Evolutionary conservation across 2,329 filamentous ascomycete genomes (phyloP).

Genomic region (Alternaria solani): DNA sequence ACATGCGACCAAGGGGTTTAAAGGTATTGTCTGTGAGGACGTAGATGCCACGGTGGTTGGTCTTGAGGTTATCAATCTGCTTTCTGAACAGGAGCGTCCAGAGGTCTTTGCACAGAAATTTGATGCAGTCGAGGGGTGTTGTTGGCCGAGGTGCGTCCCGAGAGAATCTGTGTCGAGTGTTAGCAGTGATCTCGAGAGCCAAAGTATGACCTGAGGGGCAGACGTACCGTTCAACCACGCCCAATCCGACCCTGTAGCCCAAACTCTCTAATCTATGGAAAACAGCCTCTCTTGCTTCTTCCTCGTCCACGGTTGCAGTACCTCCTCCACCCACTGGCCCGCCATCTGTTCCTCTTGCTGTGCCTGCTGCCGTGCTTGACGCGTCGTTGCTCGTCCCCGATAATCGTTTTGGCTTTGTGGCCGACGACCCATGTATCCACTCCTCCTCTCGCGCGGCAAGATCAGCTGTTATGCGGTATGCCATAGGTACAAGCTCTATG

Average conservation of each 20-base stretch:
- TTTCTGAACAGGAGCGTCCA: conserved; percentile 96
- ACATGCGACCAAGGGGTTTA: conserved; percentile 88
- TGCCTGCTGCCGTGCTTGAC: conserved; percentile 38
- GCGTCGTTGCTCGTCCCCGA: conserved; percentile 35
- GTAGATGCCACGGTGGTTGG: conserved; percentile 95
- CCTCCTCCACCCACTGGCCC: conserved; percentile 27
- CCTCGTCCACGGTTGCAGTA: conserved; percentile 66
- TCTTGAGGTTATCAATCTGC: conserved; percentile 98
- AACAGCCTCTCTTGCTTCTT: conserved; percentile 83
- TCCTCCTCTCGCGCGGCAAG: conserved; percentile 63
- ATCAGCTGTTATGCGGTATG: conserved; percentile 83
- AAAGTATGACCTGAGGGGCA: not conserved
- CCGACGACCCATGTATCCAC: conserved; percentile 33
- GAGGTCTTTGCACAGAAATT: conserved; percentile 97
- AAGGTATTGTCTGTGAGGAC: conserved; percentile 94
- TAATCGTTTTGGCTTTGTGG: conserved; percentile 24
- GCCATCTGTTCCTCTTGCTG: conserved; percentile 18
- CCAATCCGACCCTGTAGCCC: conserved; percentile 91
- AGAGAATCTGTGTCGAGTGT: conserved; percentile 69
- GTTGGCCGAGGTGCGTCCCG: conserved; percentile 85
- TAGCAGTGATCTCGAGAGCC: not conserved
- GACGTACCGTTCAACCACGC: conserved; percentile 83
- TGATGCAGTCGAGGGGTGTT: conserved; percentile 94
- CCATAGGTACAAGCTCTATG: conserved; percentile 95
- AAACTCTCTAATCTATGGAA: conserved; percentile 83